Evolutionary conservation across 345 rosid genomes (phyloP).

Genomic region (Conringia planisiliqua): DNA sequence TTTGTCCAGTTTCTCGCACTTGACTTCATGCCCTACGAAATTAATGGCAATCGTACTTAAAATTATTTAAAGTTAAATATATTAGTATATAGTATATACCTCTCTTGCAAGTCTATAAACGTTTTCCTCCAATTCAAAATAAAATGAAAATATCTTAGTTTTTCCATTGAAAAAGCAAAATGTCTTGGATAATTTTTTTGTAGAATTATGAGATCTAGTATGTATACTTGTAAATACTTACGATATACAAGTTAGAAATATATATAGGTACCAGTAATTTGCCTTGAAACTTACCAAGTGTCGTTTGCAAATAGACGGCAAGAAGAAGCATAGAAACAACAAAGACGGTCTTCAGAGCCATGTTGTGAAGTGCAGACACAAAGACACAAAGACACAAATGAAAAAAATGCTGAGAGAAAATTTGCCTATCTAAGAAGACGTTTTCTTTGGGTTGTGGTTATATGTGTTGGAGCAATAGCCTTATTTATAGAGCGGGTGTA

Average conservation of each 20-base stretch:
- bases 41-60: background rate
- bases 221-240: background rate
- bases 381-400: background rate
- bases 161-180: background rate
- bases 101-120: background rate
- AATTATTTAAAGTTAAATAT: background rate
- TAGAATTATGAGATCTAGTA: background rate
- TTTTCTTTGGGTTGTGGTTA: background rate
- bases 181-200: background rate
- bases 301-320: conserved; percentile 15
- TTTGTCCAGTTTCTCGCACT: conserved; percentile 58
- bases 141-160: background rate
- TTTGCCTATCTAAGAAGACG: background rate
- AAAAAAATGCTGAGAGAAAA: background rate
- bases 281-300: conserved; percentile 15
- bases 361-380: conserved; percentile 1
- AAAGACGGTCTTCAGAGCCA: conserved; percentile 20
- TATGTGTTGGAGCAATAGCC: background rate
- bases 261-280: background rate
- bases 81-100: background rate
- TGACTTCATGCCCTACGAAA: conserved; percentile 39
- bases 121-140: background rate
- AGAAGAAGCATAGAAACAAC: conserved; percentile 15
- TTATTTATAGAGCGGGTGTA: conserved; percentile 17
- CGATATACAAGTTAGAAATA: background rate